Evolutionary conservation across 306 rosid species (phyloP).

Genomic region (Dicorynia guianensis): DNA sequence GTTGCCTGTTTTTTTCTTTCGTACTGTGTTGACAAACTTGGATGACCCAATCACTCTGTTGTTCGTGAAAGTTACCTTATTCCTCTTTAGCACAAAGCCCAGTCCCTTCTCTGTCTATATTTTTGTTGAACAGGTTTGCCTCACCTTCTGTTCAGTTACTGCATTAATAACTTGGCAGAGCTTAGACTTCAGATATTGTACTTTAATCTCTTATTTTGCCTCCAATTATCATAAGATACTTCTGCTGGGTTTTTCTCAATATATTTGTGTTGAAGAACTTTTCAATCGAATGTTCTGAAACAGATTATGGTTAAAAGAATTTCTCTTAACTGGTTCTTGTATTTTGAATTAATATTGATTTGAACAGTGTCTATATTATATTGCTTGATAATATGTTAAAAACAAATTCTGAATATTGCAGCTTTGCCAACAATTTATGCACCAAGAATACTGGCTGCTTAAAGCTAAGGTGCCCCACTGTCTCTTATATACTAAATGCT

Average conservation of each 20-base stretch:
- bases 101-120: constrained; percentile 78
- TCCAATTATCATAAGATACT: constrained; percentile 3
- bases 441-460: constrained; percentile 44
- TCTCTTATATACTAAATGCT: constrained; percentile 27
- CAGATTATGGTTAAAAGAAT: background rate
- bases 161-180: constrained; percentile 1
- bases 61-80: constrained; percentile 52
- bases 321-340: constrained; percentile 7
- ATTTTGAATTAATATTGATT: constrained; percentile 5
- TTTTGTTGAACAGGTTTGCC: constrained; percentile 68
- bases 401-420: constrained; percentile 52
- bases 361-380: constrained; percentile 3
- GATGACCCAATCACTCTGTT: constrained; percentile 53
- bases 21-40: constrained; percentile 62
- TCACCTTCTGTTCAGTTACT: constrained; percentile 31
- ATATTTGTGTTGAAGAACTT: background rate
- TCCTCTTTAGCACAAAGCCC: constrained; percentile 79
- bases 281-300: background rate
- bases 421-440: constrained; percentile 56
- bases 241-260: constrained; percentile 24
- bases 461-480: constrained; percentile 50
- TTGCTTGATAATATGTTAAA: constrained; percentile 39
- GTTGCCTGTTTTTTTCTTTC: constrained; percentile 65
- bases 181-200: background rate
- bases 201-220: constrained; percentile 15